Conservation (phyloP, 2,329 filamentous ascomycete species). For the Podosphaera aphanis region DNA sequence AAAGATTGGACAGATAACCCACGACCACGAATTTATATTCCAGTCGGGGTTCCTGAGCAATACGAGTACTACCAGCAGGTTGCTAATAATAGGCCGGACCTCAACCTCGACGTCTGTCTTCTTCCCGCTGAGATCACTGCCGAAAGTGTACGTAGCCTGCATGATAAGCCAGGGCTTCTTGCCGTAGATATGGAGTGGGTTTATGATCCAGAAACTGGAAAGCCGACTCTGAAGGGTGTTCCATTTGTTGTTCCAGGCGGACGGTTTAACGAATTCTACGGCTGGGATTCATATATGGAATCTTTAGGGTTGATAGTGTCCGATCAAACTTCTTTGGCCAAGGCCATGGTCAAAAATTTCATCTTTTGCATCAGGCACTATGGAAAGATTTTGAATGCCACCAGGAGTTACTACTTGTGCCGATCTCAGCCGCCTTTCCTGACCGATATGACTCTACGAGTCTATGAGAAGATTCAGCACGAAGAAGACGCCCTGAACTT, state of each 20-base stretch:
- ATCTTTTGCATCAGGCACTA: slow-evolving; percentile 98
- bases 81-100: slow-evolving; percentile 54
- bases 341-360: slow-evolving; percentile 88
- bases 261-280: slow-evolving; percentile 93
- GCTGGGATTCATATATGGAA: slow-evolving; percentile 99
- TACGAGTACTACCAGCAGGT: slow-evolving; percentile 70
- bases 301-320: slow-evolving; percentile 72
- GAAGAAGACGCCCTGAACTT: slow-evolving; percentile 47
- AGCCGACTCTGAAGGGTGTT: slow-evolving; percentile 50
- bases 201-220: slow-evolving; percentile 39
- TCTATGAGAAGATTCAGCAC: slow-evolving; percentile 75
- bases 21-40: slow-evolving; percentile 77
- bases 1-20: slow-evolving; percentile 91
- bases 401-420: slow-evolving; percentile 80
- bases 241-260: slow-evolving; percentile 96
- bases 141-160: slow-evolving; percentile 61
- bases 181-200: slow-evolving; percentile 73
- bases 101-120: slow-evolving; percentile 66
- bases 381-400: slow-evolving; percentile 94
- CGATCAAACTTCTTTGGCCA: slow-evolving; percentile 65
- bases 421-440: slow-evolving; percentile 91
- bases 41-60: slow-evolving; percentile 63
- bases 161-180: slow-evolving; percentile 66
- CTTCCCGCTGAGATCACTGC: slow-evolving; percentile 58
- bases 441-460: slow-evolving; percentile 86